Conservation (phyloP, 352 stramenopile genomes). For the Globisporangium carolinianum region DNA sequence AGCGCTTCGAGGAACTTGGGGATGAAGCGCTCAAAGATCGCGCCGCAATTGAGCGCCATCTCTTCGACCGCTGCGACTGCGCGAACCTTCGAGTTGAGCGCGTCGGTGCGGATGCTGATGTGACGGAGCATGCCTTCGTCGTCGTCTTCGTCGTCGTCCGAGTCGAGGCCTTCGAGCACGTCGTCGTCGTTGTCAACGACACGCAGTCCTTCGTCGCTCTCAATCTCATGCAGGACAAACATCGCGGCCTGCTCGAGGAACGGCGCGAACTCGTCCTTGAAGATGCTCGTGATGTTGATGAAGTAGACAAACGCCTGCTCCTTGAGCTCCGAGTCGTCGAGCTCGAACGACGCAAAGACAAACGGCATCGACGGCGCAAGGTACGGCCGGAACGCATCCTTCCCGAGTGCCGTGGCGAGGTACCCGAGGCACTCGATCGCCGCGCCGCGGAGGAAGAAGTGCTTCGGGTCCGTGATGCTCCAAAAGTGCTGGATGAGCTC, state of each 20-base stretch:
- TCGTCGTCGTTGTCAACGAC: conserved; percentile 70
- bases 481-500: conserved; percentile 88
- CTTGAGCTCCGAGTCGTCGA: conserved; percentile 95
- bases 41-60: conserved; percentile 74
- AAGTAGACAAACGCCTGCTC: conserved; percentile 98
- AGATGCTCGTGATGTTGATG: conserved; percentile 97
- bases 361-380: conserved; percentile 93
- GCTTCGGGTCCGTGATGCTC: conserved; percentile 88
- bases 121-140: conserved; percentile 64
- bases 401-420: conserved; percentile 94
- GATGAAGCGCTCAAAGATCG: conserved; percentile 78
- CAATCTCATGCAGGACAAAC: conserved; percentile 59
- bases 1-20: conserved; percentile 76
- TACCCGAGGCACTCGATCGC: conserved; percentile 98
- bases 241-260: conserved; percentile 83
- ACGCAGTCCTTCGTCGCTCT: conserved; percentile 73
- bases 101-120: conserved; percentile 85
- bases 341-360: conserved; percentile 89
- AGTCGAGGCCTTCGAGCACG: conserved; percentile 64
- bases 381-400: conserved; percentile 94
- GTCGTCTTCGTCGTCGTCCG: conserved; percentile 68
- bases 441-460: conserved; percentile 91
- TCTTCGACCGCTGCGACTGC: conserved; percentile 79
- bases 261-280: conserved; percentile 95
- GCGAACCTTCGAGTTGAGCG: conserved; percentile 80